phyloP scores from a whole-genome alignment of 2,329 filamentous ascomycete genomes.

The Ustilaginoidea virens region DNA sequence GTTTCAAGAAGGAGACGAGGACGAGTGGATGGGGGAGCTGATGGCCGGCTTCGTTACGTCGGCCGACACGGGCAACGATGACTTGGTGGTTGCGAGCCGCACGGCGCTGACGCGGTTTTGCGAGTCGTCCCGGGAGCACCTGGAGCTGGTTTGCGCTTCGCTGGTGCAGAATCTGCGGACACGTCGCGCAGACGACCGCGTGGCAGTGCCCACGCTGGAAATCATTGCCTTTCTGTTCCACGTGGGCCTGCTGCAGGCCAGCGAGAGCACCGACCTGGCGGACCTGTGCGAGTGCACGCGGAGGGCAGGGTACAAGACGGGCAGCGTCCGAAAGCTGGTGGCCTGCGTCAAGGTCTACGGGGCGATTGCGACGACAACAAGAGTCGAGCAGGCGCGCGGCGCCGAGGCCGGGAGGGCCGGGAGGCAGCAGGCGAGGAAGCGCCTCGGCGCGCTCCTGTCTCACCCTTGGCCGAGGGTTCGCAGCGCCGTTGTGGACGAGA shows the following conservation, averaged over 20 bases:
- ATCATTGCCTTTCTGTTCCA: conserved; percentile 65
- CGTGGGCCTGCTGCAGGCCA: conserved; percentile 31
- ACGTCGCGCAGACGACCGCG: conserved; percentile 47
- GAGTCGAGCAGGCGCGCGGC: background rate
- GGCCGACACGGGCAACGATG: conserved; percentile 64
- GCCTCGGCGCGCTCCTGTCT: conserved; percentile 55
- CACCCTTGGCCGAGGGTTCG: conserved; percentile 73
- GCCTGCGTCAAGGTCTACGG: conserved; percentile 70
- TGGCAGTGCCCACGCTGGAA: conserved; percentile 62
- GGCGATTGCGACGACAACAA: conserved; percentile 39
- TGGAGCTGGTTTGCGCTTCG: conserved; percentile 30
- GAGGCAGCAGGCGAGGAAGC: conserved; percentile 38
- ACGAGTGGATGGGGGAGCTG: conserved; percentile 33
- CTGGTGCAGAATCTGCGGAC: conserved; percentile 38
- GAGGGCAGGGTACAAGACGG: conserved; percentile 68
- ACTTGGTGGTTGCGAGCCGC: conserved; percentile 54
- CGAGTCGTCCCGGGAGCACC: conserved; percentile 20
- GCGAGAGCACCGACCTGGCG: conserved; percentile 27
- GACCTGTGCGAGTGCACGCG: conserved; percentile 56
- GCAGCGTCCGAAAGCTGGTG: conserved; percentile 67
- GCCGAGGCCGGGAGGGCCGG: conserved; percentile 21
- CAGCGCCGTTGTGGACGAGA: conserved; percentile 41
- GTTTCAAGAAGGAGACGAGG: conserved; percentile 16
- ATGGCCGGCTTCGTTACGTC: conserved; percentile 56
- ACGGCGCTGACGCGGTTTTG: conserved; percentile 46